Base-by-base conservation (phyloP, 805 yeast species). In the Candida silvatica region DNA sequence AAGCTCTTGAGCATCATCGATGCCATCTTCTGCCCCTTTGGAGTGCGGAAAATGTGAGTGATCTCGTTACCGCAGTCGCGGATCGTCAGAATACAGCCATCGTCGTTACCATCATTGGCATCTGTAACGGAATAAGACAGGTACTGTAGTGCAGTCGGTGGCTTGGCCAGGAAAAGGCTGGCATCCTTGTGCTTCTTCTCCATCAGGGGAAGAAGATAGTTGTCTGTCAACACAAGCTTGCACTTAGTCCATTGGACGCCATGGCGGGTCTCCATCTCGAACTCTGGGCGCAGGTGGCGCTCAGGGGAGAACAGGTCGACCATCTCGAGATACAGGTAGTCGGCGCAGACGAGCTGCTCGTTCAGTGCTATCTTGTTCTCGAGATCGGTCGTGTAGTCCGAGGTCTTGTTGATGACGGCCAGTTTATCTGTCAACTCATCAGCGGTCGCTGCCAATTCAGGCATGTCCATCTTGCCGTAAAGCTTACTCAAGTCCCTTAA, bases 161-260 rank as follows among this genome's bases (percentile, higher is more conserved):
- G 42, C 20, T 39, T 47, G 24, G 40, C 41, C 29, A 56, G 32
- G 1, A 47, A 24, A 20, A 42, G 52, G 7, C 39, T 38, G n/a
- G 45, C 39, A 9, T 42, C 48, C 17, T 38, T 41, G n/a, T 41
- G 48, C 12, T 44, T 39, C 25, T 43, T 48, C 2, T 43, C 24
- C 11, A 30, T 29, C 25, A 55, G 34, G 4, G 52, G 49, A 7
- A 53, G 41, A 18, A 56, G 30, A 36, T 51, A 55, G 30, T 54
- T 54, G 41, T 56, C 61, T 44, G 68, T 61, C 18, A 66, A 62
- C 34, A 62, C 63, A 24, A 71, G 50, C 17, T 61, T 49, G 19
- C 69, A 58, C 37, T 62, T 56, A 44, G 66, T 70, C 44, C 69
- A 59, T 2, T 69, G 62, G 27, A 64, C 51, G 20, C 43, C 37